Percentiles rank a stretch among this genome's conserved stretches.
Evolutionary conservation across 495 filamentous ascomycete genomes (phyloP).

Genomic region (Parathielavia hyrcaniae): DNA sequence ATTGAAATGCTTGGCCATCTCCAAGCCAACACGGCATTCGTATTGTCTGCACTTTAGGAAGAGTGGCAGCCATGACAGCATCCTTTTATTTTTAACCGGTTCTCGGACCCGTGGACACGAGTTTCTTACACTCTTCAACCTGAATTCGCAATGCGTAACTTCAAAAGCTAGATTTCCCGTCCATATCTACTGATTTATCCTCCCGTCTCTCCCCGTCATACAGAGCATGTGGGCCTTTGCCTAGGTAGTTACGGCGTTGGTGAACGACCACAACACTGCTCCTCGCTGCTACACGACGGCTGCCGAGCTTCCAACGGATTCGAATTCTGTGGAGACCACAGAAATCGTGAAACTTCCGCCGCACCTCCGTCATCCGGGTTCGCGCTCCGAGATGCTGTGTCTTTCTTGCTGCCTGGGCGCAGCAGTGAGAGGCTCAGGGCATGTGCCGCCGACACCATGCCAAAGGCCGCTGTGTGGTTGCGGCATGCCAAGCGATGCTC

Average conservation of each 20-base stretch:
- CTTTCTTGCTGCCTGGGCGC: not conserved
- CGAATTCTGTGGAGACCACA: not conserved
- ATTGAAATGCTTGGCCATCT: slow-evolving; percentile 10
- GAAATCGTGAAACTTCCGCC: slow-evolving; percentile 6
- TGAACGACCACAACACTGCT: not conserved
- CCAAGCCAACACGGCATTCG: slow-evolving; percentile 14
- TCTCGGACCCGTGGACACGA: slow-evolving; percentile 8
- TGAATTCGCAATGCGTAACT: not conserved
- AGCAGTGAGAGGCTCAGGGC: not conserved
- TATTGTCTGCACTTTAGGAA: too few relatives aligned
- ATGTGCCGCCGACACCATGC: slow-evolving; percentile 5
- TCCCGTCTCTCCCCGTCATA: not conserved
- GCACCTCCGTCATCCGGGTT: slow-evolving; percentile 3
- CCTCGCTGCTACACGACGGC: not conserved
- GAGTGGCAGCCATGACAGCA: too few relatives aligned
- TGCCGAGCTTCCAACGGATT: not conserved
- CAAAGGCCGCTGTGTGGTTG: not conserved
- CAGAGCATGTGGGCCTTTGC: not conserved
- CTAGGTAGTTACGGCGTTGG: too few relatives aligned
- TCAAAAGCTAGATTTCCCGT: not conserved
- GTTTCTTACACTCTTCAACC: not conserved
- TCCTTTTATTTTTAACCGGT: slow-evolving; percentile 10
- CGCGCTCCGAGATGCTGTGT: not conserved
- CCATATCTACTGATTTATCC: not conserved
- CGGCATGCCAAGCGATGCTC: not conserved